phyloP scores from a whole-genome alignment of 257 asterid genomes.

The Pogostemon cablin region DNA sequence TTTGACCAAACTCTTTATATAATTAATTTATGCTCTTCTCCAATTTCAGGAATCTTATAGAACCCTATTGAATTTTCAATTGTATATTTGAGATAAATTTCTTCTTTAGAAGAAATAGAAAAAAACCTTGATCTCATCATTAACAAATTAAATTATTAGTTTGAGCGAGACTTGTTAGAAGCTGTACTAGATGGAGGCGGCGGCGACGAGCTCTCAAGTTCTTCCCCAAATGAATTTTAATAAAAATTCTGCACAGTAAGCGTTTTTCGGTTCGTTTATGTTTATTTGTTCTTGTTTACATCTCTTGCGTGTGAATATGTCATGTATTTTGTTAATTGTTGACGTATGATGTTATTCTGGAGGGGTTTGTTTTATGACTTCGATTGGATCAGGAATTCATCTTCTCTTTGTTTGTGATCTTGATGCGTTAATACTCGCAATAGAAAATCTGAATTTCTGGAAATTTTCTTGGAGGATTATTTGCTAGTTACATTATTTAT shows the following conservation, averaged over 20 bases:
- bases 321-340: slow-evolving; percentile 10
- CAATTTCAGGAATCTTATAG: not conserved
- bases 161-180: not conserved
- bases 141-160: not conserved
- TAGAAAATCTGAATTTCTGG: not conserved
- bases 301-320: not conserved
- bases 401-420: not conserved
- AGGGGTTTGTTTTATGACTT: not conserved
- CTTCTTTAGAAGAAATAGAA: not conserved
- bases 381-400: slow-evolving; percentile 9
- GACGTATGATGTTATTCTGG: not conserved
- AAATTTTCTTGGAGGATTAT: not conserved
- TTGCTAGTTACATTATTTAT: not conserved
- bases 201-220: slow-evolving; percentile 49
- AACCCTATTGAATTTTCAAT: not conserved
- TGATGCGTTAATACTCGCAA: not conserved
- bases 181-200: slow-evolving; percentile 58
- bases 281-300: not conserved
- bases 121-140: slow-evolving; percentile 24
- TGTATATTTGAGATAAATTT: not conserved
- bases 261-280: not conserved
- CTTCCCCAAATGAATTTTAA: slow-evolving; percentile 42
- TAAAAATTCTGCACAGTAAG: slow-evolving; percentile 52
- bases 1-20: slow-evolving; percentile 38
- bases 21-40: slow-evolving; percentile 18